Evolutionary conservation across 2,329 filamentous ascomycete genomes (phyloP).

Genomic region (Penicillium vulpinum): DNA sequence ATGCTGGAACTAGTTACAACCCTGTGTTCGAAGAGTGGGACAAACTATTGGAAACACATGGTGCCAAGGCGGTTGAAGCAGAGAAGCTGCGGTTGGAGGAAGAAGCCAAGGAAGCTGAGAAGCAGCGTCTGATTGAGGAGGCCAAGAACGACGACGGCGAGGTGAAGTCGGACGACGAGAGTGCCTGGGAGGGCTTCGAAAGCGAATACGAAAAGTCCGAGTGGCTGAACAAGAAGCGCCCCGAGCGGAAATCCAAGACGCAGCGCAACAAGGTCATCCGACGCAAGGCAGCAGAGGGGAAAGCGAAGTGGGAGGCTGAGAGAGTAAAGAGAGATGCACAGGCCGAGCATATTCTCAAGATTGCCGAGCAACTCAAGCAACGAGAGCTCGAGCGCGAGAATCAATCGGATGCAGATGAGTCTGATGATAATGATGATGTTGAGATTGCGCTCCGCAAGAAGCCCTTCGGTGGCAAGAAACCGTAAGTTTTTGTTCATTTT

Average conservation of each 20-base stretch:
- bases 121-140: constrained; percentile 68
- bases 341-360: constrained; percentile 67
- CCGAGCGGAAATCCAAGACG: constrained; percentile 78
- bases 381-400: constrained; percentile 51
- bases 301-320: constrained; percentile 71
- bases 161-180: constrained; percentile 79
- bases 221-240: constrained; percentile 68
- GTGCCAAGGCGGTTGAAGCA: constrained; percentile 73
- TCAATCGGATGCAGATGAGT: constrained; percentile 38
- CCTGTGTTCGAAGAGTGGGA: constrained; percentile 85
- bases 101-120: constrained; percentile 66
- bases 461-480: constrained; percentile 66
- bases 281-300: constrained; percentile 81
- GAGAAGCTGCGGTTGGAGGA: constrained; percentile 72
- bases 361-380: constrained; percentile 55
- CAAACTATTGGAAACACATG: constrained; percentile 69
- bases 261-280: constrained; percentile 87
- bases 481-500: constrained; percentile 38
- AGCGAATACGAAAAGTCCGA: constrained; percentile 73
- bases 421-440: constrained; percentile 57
- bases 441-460: constrained; percentile 67
- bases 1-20: constrained; percentile 88
- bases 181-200: constrained; percentile 86
- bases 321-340: constrained; percentile 74
- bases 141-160: constrained; percentile 74